These are phyloP conservation scores for Gossypium ekmanianum DNA, from an alignment of 345 rosid species.

Conservation along the genomic window DNA sequence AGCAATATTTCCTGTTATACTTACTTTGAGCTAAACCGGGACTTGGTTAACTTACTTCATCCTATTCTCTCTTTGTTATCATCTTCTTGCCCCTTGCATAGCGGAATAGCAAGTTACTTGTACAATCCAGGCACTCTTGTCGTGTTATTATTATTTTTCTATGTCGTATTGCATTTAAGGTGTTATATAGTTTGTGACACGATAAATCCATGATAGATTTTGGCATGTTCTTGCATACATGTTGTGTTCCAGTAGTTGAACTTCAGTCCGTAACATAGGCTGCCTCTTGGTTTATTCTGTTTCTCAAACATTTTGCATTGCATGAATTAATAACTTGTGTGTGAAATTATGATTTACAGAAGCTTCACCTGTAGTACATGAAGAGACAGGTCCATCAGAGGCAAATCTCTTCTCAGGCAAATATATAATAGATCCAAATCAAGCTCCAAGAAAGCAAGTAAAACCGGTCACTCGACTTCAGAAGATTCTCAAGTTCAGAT, in stretches of 20 bases:
- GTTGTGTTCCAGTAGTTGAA: background rate
- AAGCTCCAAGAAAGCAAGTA: too few relatives aligned
- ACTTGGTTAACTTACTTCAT: background rate
- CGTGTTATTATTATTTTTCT: background rate
- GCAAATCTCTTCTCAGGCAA: background rate
- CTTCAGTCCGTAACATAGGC: background rate
- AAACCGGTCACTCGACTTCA: too few relatives aligned
- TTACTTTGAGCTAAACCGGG: background rate
- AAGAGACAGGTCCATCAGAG: background rate
- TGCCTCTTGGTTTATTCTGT: background rate
- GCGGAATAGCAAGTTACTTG: background rate
- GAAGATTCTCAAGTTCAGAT: too few relatives aligned
- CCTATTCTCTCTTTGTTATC: background rate
- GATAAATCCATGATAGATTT: background rate
- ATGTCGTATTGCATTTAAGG: background rate
- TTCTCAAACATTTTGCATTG: background rate
- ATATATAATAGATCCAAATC: background rate
- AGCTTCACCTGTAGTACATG: background rate
- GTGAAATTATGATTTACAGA: background rate
- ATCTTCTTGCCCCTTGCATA: background rate
- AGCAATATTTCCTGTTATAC: conserved; percentile 9
- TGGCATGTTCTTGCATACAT: background rate
- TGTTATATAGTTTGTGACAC: background rate
- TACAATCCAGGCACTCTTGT: background rate
- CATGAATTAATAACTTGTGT: background rate